Conservation (phyloP, 2,329 filamentous ascomycete genomes). For the Ophiostoma sp. region DNA sequence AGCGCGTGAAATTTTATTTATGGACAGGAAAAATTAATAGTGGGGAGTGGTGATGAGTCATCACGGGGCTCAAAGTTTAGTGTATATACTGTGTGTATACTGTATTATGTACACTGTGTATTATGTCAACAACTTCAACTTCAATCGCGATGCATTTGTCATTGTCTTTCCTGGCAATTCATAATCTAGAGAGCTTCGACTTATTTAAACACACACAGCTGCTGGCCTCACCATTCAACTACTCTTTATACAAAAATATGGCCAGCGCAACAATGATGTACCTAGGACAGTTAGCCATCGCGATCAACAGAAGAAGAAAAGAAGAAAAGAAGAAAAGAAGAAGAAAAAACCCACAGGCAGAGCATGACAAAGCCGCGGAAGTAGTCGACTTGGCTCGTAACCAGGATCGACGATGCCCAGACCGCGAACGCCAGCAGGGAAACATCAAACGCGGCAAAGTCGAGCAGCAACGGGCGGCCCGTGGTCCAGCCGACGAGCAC, state of each 20-base stretch:
- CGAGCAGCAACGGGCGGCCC: too few relatives aligned
- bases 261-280: not conserved
- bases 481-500: too few relatives aligned
- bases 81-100: not conserved
- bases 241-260: not conserved
- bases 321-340: not conserved
- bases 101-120: too few relatives aligned
- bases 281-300: not conserved
- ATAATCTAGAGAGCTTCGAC: not conserved
- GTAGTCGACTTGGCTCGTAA: not conserved
- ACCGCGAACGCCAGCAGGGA: too few relatives aligned
- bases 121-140: too few relatives aligned
- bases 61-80: not conserved
- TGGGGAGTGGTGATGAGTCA: slow-evolving; percentile 10
- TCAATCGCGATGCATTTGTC: too few relatives aligned
- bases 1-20: slow-evolving; percentile 18
- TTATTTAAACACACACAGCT: not conserved
- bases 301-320: not conserved
- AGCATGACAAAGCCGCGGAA: not conserved
- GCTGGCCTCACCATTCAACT: not conserved
- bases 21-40: slow-evolving; percentile 10
- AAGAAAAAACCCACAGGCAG: not conserved
- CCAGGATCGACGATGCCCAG: not conserved
- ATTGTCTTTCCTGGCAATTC: too few relatives aligned
- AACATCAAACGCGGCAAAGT: too few relatives aligned